These are phyloP conservation scores for Aspergillus sp. DNA, from an alignment of 2,329 filamentous ascomycete genomes.

Conservation along the genomic window DNA sequence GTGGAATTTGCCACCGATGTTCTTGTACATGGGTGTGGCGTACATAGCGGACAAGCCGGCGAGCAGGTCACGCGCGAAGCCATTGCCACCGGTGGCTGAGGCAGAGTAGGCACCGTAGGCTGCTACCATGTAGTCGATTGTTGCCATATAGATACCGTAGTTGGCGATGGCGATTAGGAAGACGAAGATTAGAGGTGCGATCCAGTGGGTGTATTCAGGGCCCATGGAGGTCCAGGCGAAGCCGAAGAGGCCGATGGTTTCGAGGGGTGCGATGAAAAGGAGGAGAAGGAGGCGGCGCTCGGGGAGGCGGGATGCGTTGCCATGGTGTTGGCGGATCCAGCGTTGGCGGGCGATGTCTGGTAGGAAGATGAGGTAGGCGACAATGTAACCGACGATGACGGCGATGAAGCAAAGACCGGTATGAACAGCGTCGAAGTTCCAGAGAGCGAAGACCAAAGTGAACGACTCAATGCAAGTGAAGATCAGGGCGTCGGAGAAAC, in stretches of 20 bases:
- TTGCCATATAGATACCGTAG: conserved; percentile 68
- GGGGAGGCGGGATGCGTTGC: conserved; percentile 48
- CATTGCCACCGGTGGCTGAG: conserved; percentile 69
- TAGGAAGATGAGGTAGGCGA: conserved; percentile 49
- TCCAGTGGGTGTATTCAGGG: conserved; percentile 60
- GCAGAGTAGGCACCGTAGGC: conserved; percentile 68
- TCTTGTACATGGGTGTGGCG: conserved; percentile 57
- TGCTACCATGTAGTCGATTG: conserved; percentile 71
- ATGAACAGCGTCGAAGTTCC: conserved; percentile 13
- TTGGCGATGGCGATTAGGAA: conserved; percentile 66
- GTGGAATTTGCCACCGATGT: conserved; percentile 36
- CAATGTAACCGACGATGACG: conserved; percentile 48
- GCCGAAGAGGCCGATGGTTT: conserved; percentile 62
- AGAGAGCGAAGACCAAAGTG: conserved; percentile 45
- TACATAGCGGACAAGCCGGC: conserved; percentile 66
- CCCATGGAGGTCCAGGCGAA: conserved; percentile 64
- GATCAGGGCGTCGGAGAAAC: conserved; percentile 68
- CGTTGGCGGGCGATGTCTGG: conserved; percentile 41
- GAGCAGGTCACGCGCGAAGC: conserved; percentile 65
- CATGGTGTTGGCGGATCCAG: conserved; percentile 34
- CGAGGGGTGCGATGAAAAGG: conserved; percentile 53
- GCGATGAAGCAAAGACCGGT: conserved; percentile 19
- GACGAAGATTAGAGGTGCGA: conserved; percentile 59
- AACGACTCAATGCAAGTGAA: conserved; percentile 74
- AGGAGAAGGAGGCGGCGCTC: conserved; percentile 62